Percentiles rank a stretch among this genome's conserved stretches.
Conservation (phyloP, 1,139 yeast genomes). For the Meyerozyma carpophila region DNA sequence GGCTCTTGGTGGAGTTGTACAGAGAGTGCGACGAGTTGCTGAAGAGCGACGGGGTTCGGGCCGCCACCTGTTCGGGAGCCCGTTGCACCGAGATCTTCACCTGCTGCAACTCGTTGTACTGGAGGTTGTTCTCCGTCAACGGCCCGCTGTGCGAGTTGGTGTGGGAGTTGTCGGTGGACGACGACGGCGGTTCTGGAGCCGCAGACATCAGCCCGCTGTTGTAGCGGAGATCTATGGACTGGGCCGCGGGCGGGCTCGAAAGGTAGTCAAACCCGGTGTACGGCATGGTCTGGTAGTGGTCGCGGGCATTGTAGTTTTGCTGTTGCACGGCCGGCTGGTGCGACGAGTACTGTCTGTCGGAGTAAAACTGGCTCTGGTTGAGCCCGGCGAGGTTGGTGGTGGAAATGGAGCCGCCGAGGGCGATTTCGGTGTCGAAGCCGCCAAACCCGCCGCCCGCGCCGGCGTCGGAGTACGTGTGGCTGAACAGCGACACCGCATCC, state of each 20-base stretch:
- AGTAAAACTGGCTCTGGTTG: conserved; percentile 3
- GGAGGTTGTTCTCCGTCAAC: conserved; percentile 27
- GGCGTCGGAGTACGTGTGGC: conserved; percentile 8
- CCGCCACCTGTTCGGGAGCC: conserved; percentile 31
- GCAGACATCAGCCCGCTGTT: background rate
- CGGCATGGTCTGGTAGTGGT: conserved; percentile 5
- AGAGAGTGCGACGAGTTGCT: conserved; percentile 30
- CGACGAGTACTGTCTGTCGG: background rate
- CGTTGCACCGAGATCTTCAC: conserved; percentile 27
- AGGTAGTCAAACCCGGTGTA: background rate
- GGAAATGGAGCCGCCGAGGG: conserved; percentile 38
- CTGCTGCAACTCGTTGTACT: conserved; percentile 14
- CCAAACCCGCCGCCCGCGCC: conserved; percentile 2
- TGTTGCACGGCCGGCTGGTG: background rate
- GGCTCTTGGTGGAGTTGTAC: conserved; percentile 15
- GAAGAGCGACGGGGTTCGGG: conserved; percentile 41
- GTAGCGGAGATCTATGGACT: background rate
- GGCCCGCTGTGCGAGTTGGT: background rate
- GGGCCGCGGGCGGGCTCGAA: background rate
- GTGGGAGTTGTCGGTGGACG: background rate
- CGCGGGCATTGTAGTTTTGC: conserved; percentile 4
- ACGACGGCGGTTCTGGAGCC: background rate
- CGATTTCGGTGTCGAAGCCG: conserved; percentile 31
- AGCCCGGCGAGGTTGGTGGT: conserved; percentile 27
- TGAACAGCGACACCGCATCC: conserved; percentile 34